These are phyloP conservation scores for Fusarium vanettenii DNA, from an alignment of 2,329 filamentous ascomycete genomes.

Conservation along the genomic window DNA sequence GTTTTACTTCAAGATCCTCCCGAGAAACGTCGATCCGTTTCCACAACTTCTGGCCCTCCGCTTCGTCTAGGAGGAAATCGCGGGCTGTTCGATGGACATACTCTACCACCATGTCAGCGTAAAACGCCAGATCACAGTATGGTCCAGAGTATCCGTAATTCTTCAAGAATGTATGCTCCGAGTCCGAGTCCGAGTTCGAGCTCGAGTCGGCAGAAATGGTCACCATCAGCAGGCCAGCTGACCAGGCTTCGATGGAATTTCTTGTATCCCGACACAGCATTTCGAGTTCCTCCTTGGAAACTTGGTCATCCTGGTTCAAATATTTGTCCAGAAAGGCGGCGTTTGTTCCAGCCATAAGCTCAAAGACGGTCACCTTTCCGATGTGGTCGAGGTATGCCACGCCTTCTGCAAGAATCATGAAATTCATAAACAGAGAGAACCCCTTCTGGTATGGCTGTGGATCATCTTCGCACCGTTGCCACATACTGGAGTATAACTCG, in stretches of 20 bases:
- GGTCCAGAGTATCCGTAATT: no score
- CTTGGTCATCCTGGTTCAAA: neutral
- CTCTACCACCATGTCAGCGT: neutral
- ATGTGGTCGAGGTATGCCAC: neutral
- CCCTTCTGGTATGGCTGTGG: neutral
- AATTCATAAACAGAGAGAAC: neutral
- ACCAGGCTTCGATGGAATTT: neutral
- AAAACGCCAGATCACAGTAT: neutral
- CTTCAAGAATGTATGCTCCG: no score
- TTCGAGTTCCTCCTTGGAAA: neutral
- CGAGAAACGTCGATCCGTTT: neutral
- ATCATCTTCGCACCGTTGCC: neutral
- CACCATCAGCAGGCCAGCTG: neutral
- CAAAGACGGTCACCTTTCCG: neutral
- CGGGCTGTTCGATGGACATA: neutral
- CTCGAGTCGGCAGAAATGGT: no score
- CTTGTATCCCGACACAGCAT: neutral
- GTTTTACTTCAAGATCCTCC: neutral
- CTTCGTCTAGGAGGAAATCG: neutral
- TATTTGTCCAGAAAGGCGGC: neutral
- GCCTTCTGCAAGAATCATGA: neutral
- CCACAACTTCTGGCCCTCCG: neutral
- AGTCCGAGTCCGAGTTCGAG: no score
- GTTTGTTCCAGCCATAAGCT: neutral
- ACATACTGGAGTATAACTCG: neutral